Evolutionary conservation across 192 early-diverging fungal genomes (phyloP).

Genomic region (Backusella psychrophila): DNA sequence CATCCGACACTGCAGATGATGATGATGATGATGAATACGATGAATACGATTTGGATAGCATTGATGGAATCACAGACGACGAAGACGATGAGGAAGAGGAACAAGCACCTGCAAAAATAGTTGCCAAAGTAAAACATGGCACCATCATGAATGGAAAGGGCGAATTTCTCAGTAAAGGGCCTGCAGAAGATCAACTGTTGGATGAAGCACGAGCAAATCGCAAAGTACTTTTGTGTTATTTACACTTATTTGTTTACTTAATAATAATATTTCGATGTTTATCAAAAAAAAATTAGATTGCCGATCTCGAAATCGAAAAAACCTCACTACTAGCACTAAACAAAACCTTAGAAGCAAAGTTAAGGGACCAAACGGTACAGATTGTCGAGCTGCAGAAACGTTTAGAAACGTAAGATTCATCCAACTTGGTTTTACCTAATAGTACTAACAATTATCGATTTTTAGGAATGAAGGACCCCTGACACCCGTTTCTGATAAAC

Average conservation of each 20-base stretch:
- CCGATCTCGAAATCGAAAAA: conserved; percentile 31
- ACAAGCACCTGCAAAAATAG: conserved; percentile 11
- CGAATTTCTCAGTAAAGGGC: conserved; percentile 24
- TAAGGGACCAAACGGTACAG: conserved; percentile 11
- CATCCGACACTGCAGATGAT: not conserved
- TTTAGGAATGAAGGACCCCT: conserved; percentile 28
- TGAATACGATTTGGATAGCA: conserved; percentile 21
- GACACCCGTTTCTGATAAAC: conserved; percentile 25
- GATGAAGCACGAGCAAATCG: conserved; percentile 29
- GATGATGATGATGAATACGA: conserved; percentile 11
- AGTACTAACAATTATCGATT: not conserved
- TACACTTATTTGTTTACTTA: conserved; percentile 1
- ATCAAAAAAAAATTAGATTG: conserved; percentile 16
- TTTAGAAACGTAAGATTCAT: conserved; percentile 15
- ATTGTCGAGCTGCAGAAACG: conserved; percentile 29
- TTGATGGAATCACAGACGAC: conserved; percentile 23
- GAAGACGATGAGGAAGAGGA: not conserved
- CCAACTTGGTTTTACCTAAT: not conserved
- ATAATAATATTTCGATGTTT: not conserved
- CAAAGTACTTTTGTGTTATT: conserved; percentile 14
- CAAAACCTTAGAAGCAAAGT: conserved; percentile 15
- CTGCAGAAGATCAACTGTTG: conserved; percentile 12
- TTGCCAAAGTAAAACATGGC: conserved; percentile 32
- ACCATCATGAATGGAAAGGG: conserved; percentile 39
- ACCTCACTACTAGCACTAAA: conserved; percentile 20